Evolutionary conservation across 805 yeast species (phyloP), one percentile per base, ranked within the genome.

Genomic region (Suhomyces prunicola): DNA sequence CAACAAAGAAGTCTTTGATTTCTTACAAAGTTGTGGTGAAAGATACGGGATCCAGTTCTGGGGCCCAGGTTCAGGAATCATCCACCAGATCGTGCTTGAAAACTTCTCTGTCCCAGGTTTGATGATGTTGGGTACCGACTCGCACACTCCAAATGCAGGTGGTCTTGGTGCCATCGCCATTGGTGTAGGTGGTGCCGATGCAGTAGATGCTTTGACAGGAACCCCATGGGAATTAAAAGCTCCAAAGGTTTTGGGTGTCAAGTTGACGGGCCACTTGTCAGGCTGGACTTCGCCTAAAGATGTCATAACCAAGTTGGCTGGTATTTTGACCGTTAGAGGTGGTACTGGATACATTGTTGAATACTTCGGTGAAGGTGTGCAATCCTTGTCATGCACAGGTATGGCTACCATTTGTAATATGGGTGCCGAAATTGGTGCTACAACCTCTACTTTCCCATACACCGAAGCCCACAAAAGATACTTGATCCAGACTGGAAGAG

Each of bases 131-230:
- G 99, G 99, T 62, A 94, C 99, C 41, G 99, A 94, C 73, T 92
- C 98, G 1, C 99, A 94, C 72, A 94, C 99, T 47, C 99, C 99
- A 47, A 94, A 94, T 66, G 99, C 99, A 29, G 99, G 99, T 77
- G 99, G 99, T 61, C 78, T 94, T 57, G 99, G 99, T 70, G 97
- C 96, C 60, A 86, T 93, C 60, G 98, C 99, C 64, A 94, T 94
- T 69, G 99, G 99, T 76, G 99, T 93, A 62, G 98, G 97, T 81
- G 98, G 98, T 83, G 98, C 98, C 61, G 98, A 92, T 74, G 97
- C 97, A 58, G 98, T 92, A 62, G 98, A 92, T 72, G 97, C 90
- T 56, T 84, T 92, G 86, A 89, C 97, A 56, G 87, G 88, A 68
- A 82, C 90, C 61, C 87, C 98, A 53, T 92, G 98, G 98, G 98